These are phyloP conservation scores for Simplicillium sp. DNA, from an alignment of 2,329 filamentous ascomycete genomes.

Conservation along the genomic window DNA sequence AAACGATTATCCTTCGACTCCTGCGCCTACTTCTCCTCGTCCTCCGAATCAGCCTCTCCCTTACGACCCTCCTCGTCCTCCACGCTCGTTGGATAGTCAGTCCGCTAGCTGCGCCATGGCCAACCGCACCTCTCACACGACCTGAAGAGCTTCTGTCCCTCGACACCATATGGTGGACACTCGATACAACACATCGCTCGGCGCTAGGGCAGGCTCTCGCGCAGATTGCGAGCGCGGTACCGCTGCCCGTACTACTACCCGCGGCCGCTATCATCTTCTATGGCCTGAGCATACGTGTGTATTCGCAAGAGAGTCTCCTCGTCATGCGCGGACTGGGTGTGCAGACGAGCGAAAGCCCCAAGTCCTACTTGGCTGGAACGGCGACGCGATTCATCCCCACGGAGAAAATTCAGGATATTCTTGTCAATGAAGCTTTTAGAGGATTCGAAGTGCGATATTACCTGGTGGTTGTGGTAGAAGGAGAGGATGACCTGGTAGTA, in stretches of 20 bases:
- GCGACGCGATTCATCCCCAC: conserved; percentile 69
- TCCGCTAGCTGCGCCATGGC: conserved; percentile 14
- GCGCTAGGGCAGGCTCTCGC: conserved; percentile 20
- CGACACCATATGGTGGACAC: conserved; percentile 15
- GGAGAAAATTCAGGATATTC: conserved; percentile 81
- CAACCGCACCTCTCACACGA: conserved; percentile 8
- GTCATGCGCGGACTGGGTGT: conserved; percentile 84
- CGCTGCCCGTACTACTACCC: conserved; percentile 30
- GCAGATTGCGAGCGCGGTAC: conserved; percentile 20
- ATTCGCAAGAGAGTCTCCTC: conserved; percentile 71
- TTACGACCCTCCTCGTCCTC: conserved; percentile 35
- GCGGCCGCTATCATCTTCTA: conserved; percentile 28
- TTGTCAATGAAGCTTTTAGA: conserved; percentile 90
- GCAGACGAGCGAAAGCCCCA: conserved; percentile 63
- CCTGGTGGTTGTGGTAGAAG: conserved; percentile 80
- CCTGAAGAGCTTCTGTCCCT: conserved; percentile 9
- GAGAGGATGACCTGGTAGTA: conserved; percentile 82
- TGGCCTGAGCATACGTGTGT: conserved; percentile 33
- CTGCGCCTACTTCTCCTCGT: conserved; percentile 33
- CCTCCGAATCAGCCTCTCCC: conserved; percentile 31
- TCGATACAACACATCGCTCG: conserved; percentile 18
- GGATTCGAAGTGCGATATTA: conserved; percentile 90
- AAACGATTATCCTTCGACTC: conserved; percentile 36
- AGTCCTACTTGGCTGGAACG: conserved; percentile 47
- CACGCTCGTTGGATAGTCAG: conserved; percentile 35